Evolutionary conservation across 768 basidiomycete species (phyloP).

Genomic region (Harrya chromipes): DNA sequence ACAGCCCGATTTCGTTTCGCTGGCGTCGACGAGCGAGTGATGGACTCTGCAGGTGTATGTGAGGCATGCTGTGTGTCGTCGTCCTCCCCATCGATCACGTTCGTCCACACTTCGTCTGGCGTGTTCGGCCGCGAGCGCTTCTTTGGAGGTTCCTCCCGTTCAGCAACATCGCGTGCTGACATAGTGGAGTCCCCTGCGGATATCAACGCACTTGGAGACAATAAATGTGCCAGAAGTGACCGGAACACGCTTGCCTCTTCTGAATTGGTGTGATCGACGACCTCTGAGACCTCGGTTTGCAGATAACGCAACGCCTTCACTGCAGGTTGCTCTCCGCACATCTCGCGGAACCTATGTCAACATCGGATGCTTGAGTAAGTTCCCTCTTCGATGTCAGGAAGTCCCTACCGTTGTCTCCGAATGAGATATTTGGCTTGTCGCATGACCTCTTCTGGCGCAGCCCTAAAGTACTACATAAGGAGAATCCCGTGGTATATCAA

Average conservation of each 20-base stretch:
- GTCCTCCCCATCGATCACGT: constrained; percentile 35
- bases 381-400: neutral
- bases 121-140: constrained; percentile 46
- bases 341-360: constrained; percentile 67
- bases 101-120: constrained; percentile 43
- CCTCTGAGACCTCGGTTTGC: constrained; percentile 62
- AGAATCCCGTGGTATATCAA: neutral
- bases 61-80: constrained; percentile 7
- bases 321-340: constrained; percentile 58
- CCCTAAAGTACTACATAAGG: constrained; percentile 36
- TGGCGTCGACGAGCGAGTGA: neutral
- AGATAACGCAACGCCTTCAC: constrained; percentile 71
- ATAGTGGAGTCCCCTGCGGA: neutral
- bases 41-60: constrained; percentile 1
- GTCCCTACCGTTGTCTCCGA: constrained; percentile 66
- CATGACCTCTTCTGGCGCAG: constrained; percentile 59
- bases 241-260: constrained; percentile 64
- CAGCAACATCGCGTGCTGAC: constrained; percentile 14
- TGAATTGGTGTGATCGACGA: constrained; percentile 65
- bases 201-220: constrained; percentile 36
- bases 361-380: neutral
- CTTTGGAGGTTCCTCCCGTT: constrained; percentile 34
- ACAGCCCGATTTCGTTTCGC: constrained; percentile 22
- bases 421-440: constrained; percentile 61
- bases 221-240: constrained; percentile 60